Evolutionary conservation across 495 filamentous ascomycete genomes (phyloP), one percentile per base, ranked within the genome.

Genomic region (Parmelia sp.): DNA sequence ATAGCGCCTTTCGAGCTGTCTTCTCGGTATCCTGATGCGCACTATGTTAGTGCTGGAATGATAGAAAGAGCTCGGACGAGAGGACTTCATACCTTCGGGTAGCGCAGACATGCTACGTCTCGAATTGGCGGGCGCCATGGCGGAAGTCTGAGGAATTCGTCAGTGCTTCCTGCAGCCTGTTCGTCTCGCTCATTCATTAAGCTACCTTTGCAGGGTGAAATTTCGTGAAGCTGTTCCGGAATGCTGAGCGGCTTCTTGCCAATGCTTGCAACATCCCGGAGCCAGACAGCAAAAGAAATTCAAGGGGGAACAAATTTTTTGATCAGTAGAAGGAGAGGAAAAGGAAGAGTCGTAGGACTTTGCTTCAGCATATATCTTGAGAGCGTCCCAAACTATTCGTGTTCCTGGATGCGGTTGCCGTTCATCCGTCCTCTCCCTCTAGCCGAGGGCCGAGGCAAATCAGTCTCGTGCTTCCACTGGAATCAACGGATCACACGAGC

Each of bases 1-100:
- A 96, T 96, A 25, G 86, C 83, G 66, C 92, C 91, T 76, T 95
- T 96, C 68, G 88, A 88, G 71, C 82, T 82, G 76, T 99, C 92
- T 78, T 97, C 95, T 70, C 81, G 87, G 81, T 97, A 97, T 62
- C 91, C 94, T 94, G 68, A 9, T 56, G 27, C 51, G 0, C 27
- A 15, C 39, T 23, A 25, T 8, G 42, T 60, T 57, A 61, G 59
- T 25, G n/a, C 23, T 23, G 7, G 25, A 47, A 42, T 33, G 25
- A 21, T 7, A 23, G 36, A 57, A 60, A 33, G 60, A 25, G 36
- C 51, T 60, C 70, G 65, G 59, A 63, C 47, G 69, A 51, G 65
- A 62, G 69, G 27, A 31, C 57, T 12, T 23, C 78, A 57, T 39
- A 83, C 84, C 83, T 70, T 77, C 71, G 66, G 85, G 86, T 58